These are phyloP conservation scores for Ajuga reptans DNA, from an alignment of 305 asterid genomes.

Conservation along the genomic window DNA sequence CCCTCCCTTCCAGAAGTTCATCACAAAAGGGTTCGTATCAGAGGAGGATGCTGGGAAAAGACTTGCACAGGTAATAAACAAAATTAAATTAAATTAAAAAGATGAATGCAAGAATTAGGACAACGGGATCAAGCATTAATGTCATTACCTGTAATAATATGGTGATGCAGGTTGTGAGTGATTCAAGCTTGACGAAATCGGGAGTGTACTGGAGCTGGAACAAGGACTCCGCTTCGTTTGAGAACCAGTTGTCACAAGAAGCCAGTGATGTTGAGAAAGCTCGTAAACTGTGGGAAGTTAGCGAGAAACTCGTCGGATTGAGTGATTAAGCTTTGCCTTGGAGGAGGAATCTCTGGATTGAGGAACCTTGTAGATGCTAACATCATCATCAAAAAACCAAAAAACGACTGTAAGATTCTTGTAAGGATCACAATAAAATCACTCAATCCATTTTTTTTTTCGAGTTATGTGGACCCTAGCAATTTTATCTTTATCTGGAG, in stretches of 20 bases:
- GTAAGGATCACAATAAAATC: constrained; percentile 30
- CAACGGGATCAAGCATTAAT: neutral
- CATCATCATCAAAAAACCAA: neutral
- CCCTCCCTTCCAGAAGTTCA: constrained; percentile 86
- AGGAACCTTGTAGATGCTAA: constrained; percentile 11
- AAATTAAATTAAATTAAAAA: neutral
- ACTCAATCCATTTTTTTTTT: constrained; percentile 20
- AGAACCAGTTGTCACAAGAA: constrained; percentile 80
- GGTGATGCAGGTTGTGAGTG: constrained; percentile 67
- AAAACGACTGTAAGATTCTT: constrained; percentile 15
- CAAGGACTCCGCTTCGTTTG: constrained; percentile 80
- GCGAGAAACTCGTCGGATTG: constrained; percentile 86
- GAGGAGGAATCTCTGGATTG: constrained; percentile 19
- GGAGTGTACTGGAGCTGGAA: constrained; percentile 99
- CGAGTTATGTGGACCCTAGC: neutral
- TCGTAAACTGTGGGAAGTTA: constrained; percentile 78
- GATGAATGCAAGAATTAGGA: neutral
- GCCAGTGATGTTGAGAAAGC: constrained; percentile 83
- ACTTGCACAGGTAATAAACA: constrained; percentile 66
- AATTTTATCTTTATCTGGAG: neutral
- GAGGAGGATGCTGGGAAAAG: constrained; percentile 90
- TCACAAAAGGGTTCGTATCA: constrained; percentile 87
- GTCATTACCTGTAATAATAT: neutral
- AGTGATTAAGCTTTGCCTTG: neutral
- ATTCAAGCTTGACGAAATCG: constrained; percentile 89